These are phyloP conservation scores for Pyrenula aspistea DNA, from an alignment of 495 filamentous ascomycete genomes.

Conservation along the genomic window DNA sequence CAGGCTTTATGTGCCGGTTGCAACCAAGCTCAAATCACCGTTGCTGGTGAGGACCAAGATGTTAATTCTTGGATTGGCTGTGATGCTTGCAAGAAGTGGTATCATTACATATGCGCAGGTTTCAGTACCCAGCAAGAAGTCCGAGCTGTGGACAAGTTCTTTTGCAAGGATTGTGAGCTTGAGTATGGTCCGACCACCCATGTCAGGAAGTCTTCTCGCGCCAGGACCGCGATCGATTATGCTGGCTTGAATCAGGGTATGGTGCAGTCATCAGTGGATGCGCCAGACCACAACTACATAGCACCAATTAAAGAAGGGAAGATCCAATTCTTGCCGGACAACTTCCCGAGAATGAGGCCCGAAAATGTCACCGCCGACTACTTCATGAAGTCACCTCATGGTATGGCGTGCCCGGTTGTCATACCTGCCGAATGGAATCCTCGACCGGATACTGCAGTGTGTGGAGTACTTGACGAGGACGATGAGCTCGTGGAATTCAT, in stretches of 20 bases:
- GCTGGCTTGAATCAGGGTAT: constrained; percentile 64
- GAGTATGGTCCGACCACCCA: constrained; percentile 53
- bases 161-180: constrained; percentile 48
- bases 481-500: constrained; percentile 4
- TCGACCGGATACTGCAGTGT: constrained; percentile 10
- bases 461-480: constrained; percentile 2
- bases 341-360: constrained; percentile 54
- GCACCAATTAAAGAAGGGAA: constrained; percentile 57
- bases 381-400: constrained; percentile 47
- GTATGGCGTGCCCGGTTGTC: constrained; percentile 61
- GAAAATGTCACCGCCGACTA: constrained; percentile 56
- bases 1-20: constrained; percentile 39
- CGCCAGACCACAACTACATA: constrained; percentile 63
- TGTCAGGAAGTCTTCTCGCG: constrained; percentile 49
- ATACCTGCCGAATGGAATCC: constrained; percentile 57
- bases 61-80: constrained; percentile 58
- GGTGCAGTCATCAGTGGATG: constrained; percentile 54
- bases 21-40: constrained; percentile 33
- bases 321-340: constrained; percentile 49
- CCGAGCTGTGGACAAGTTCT: constrained; percentile 60
- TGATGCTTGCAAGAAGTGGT: constrained; percentile 66
- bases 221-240: constrained; percentile 64
- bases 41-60: constrained; percentile 32
- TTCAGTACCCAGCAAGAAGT: constrained; percentile 61
- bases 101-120: constrained; percentile 60